Percentiles rank a stretch among this genome's conserved stretches.
Evolutionary conservation across 1,139 yeast species (phyloP).

Genomic region (Nakaseomyces uthaithaninus): DNA sequence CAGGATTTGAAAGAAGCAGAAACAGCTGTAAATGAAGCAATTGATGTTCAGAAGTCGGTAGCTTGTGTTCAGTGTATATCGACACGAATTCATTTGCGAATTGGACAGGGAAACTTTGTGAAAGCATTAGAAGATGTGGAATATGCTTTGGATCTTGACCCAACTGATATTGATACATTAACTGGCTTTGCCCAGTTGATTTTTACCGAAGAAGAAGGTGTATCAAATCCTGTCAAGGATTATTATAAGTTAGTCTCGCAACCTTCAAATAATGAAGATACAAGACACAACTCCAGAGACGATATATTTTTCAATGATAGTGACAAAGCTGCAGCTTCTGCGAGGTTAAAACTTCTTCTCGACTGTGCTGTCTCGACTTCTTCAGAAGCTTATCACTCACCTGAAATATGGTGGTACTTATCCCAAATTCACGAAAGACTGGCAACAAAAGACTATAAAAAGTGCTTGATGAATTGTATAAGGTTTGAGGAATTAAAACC

Average conservation of each 20-base stretch:
- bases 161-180: constrained; percentile 49
- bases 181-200: constrained; percentile 59
- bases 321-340: constrained; percentile 57
- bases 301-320: constrained; percentile 36
- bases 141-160: constrained; percentile 49
- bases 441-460: constrained; percentile 48
- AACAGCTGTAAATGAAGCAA: neutral
- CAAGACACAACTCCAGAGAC: neutral
- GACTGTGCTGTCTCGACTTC: constrained; percentile 47
- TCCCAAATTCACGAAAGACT: constrained; percentile 56
- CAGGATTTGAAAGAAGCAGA: constrained; percentile 3
- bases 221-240: constrained; percentile 12
- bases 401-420: constrained; percentile 71
- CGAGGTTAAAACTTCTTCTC: constrained; percentile 54
- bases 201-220: constrained; percentile 28
- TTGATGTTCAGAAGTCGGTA: neutral
- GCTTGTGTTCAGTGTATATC: neutral
- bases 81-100: neutral
- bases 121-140: constrained; percentile 62
- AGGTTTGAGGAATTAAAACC: constrained; percentile 62
- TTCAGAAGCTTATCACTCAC: constrained; percentile 45
- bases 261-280: constrained; percentile 6
- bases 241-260: constrained; percentile 13
- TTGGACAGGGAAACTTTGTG: constrained; percentile 11
- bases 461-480: constrained; percentile 59